Evolutionary conservation across 1,139 yeast genomes (phyloP), one percentile per base, ranked within the genome.

Genomic region (Geotrichum citri-aurantii): DNA sequence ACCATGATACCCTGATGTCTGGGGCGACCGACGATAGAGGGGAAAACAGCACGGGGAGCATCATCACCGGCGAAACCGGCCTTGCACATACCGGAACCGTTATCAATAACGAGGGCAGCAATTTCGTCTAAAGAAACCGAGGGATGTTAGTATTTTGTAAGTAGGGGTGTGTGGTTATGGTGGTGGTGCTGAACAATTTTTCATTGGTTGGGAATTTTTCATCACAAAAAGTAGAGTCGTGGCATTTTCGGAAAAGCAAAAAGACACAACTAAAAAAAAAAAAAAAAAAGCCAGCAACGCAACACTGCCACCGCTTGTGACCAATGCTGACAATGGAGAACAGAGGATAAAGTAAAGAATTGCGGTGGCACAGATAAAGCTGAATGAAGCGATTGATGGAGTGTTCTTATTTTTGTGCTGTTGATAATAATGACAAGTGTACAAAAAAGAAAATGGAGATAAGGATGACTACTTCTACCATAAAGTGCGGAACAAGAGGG

Each of bases 51-150:
- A 81, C 97, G 89, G 77, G 99, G 99, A 68, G 99, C 98, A 81
- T 93, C 99, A 77, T 93, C 99, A 82, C 99, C 99, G 85, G 99
- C 99, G 79, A 92, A 93, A 82, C 99, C 99, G 95, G 98, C 98
- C 79, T 93, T 93, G 86, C 98, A 93, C 98, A 93, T 93, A 86
- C 99, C 99, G 77, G 99, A 93, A 83, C 99, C 99, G 82, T 93
- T 93, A 79, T 93, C 99, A 81, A 93, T 93, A 82, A 93, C 99
- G 81, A 88, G 87, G 64, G 73, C 74, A 68, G 71, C 73, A 61
- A 72, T 73, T 69, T 71, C 75, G 67, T 71, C 73, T 70, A 56
- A 48, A 47, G 17, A 40, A 11, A 37, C 40, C 40, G 17, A 6
- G 4, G 7, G 29, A n/a, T 21, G 57, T 59, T 54, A 59, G 63